A percentile compares a stretch with the other conserved stretches of the same genome.
phyloP scores from a whole-genome alignment of 1,284 basidiomycete genomes.

The Mrakiaceae sp. region DNA sequence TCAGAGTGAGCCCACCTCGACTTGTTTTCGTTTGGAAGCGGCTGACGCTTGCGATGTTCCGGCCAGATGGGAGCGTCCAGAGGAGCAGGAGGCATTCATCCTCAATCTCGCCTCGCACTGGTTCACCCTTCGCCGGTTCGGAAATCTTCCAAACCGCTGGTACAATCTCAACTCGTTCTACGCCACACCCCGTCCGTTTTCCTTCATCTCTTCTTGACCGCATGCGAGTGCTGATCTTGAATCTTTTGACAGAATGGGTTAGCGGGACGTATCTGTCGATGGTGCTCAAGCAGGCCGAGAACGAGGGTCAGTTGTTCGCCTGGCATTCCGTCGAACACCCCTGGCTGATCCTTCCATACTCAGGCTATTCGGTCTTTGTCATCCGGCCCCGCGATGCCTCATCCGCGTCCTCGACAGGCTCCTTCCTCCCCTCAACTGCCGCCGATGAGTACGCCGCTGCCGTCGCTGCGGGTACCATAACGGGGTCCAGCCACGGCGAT shows the following conservation, averaged over 20 bases:
- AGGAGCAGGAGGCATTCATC: constrained; percentile 66
- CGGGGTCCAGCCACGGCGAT: no score
- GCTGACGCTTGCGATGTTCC: no score
- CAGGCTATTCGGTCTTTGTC: constrained; percentile 82
- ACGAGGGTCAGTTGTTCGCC: constrained; percentile 47
- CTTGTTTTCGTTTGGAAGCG: constrained; percentile 24
- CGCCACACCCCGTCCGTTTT: constrained; percentile 47
- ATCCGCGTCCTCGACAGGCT: background rate
- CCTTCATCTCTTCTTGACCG: background rate
- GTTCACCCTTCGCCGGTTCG: constrained; percentile 79
- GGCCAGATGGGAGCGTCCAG: no score
- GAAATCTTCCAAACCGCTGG: constrained; percentile 51
- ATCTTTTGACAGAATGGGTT: constrained; percentile 41
- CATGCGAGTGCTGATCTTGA: background rate
- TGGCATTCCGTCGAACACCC: background rate
- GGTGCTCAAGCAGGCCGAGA: constrained; percentile 75
- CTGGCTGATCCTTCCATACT: background rate
- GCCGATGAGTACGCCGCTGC: no score
- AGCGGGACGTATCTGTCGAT: constrained; percentile 70
- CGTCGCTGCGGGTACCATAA: no score
- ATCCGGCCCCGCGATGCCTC: constrained; percentile 48
- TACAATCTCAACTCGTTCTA: constrained; percentile 83
- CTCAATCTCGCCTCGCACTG: constrained; percentile 79
- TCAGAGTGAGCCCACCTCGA: constrained; percentile 57
- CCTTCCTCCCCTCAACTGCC: no score